Conservation (phyloP, 768 basidiomycete genomes). For the Ramaria rubella region DNA sequence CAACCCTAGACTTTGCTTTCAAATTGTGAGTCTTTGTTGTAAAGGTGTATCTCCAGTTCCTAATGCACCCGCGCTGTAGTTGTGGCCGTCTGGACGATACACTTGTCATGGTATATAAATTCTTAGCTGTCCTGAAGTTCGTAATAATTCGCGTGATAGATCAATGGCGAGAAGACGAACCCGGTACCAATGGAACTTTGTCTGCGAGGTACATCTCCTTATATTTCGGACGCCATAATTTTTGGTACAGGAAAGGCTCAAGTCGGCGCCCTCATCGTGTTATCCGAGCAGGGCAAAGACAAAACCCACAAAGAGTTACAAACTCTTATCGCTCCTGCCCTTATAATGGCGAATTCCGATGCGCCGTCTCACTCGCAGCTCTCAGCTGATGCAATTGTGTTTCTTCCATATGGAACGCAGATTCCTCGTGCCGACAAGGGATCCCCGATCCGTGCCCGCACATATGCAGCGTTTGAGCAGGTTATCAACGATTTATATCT, state of each 20-base stretch:
- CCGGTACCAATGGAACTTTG: conserved; percentile 46
- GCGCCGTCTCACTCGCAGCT: conserved; percentile 50
- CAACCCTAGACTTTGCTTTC: no score
- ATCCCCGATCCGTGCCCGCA: neutral
- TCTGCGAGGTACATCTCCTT: conserved; percentile 42
- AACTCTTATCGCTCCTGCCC: conserved; percentile 35
- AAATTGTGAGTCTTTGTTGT: no score
- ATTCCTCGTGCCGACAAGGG: conserved; percentile 38
- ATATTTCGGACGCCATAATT: conserved; percentile 45
- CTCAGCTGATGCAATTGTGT: conserved; percentile 42
- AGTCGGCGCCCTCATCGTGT: conserved; percentile 45
- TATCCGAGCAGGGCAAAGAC: conserved; percentile 33
- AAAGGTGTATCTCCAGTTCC: no score
- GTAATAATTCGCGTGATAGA: conserved; percentile 38
- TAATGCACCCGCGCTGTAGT: no score
- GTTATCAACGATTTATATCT: neutral
- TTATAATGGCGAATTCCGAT: conserved; percentile 43
- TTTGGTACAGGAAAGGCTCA: conserved; percentile 46
- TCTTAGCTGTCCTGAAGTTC: no score
- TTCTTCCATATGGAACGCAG: conserved; percentile 41
- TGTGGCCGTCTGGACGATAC: no score
- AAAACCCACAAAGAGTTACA: conserved; percentile 26
- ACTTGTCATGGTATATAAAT: no score
- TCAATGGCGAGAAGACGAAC: conserved; percentile 49
- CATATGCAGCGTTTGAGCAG: neutral